These are phyloP conservation scores for Haplographium delicatum DNA, from an alignment of 495 filamentous ascomycete genomes.

Conservation along the genomic window DNA sequence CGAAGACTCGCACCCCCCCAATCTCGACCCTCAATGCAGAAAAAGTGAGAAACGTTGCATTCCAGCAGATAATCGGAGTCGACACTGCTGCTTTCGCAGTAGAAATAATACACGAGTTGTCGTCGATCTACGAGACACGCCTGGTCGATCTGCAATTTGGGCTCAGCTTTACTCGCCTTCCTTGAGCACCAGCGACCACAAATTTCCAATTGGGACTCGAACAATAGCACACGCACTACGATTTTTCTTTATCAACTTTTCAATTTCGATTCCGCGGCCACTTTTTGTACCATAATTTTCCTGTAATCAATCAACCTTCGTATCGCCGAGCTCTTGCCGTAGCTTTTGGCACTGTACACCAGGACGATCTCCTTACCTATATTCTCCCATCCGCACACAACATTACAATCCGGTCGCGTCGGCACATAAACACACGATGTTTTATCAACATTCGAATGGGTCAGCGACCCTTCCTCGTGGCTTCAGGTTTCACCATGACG, in stretches of 20 bases:
- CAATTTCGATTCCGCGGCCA: constrained; percentile 3
- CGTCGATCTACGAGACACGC: not conserved
- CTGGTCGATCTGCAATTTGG: not conserved
- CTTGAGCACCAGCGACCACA: not conserved
- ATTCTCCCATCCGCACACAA: not conserved
- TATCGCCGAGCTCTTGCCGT: constrained; percentile 6
- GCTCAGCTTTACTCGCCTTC: not conserved
- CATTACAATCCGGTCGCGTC: constrained; percentile 11
- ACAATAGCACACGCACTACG: constrained; percentile 1
- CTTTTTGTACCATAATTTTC: constrained; percentile 10
- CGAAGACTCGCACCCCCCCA: not conserved
- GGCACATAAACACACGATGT: constrained; percentile 19
- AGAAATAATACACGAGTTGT: not conserved
- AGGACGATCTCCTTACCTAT: constrained; percentile 1
- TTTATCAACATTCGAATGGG: constrained; percentile 30
- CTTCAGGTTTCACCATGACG: constrained; percentile 35
- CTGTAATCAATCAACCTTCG: constrained; percentile 8
- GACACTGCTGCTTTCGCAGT: not conserved
- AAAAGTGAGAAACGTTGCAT: constrained; percentile 1
- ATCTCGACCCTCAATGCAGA: constrained; percentile 2
- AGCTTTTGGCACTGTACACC: constrained; percentile 10
- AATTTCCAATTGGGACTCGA: not conserved
- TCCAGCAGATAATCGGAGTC: not conserved
- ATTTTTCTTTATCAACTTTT: constrained; percentile 15
- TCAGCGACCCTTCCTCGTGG: constrained; percentile 35